phyloP scores from a whole-genome alignment of 2,329 filamentous ascomycete genomes.

The Hirsutella minnesotensis region DNA sequence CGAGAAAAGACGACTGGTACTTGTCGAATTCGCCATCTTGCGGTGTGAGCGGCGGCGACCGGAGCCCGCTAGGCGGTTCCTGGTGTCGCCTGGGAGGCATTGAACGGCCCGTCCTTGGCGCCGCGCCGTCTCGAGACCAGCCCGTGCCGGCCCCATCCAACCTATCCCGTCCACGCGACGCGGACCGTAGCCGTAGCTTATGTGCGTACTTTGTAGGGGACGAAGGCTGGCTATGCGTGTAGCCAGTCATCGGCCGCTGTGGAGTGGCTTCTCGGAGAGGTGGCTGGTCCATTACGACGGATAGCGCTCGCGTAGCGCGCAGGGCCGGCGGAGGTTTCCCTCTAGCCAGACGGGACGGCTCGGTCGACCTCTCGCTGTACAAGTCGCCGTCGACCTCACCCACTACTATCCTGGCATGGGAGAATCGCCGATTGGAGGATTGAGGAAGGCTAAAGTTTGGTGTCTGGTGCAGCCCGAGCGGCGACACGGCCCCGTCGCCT shows the following conservation, averaged over 20 bases:
- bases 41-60: background rate
- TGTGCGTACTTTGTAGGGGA: conserved; percentile 2
- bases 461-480: conserved; percentile 16
- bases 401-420: conserved; percentile 21
- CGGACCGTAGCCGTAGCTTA: conserved; percentile 1
- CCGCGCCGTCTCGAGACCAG: conserved; percentile 8
- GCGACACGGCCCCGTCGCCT: conserved; percentile 5
- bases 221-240: conserved; percentile 4
- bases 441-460: conserved; percentile 45
- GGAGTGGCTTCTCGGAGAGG: conserved; percentile 24
- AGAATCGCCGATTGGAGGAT: conserved; percentile 31
- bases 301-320: conserved; percentile 37
- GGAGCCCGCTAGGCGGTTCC: background rate
- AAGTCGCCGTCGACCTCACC: conserved; percentile 4
- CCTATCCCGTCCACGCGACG: conserved; percentile 2
- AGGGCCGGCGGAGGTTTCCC: conserved; percentile 34
- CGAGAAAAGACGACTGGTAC: conserved; percentile 5
- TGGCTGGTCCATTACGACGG: conserved; percentile 41
- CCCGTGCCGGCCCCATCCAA: background rate
- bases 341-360: conserved; percentile 12
- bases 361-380: conserved; percentile 3
- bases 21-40: background rate
- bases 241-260: conserved; percentile 16
- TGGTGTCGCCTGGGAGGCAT: background rate
- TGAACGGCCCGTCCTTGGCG: background rate